A percentile compares a stretch with the other conserved stretches of the same genome.
Conservation (phyloP, 768 basidiomycete genomes). For the Mycena leptocephala region DNA sequence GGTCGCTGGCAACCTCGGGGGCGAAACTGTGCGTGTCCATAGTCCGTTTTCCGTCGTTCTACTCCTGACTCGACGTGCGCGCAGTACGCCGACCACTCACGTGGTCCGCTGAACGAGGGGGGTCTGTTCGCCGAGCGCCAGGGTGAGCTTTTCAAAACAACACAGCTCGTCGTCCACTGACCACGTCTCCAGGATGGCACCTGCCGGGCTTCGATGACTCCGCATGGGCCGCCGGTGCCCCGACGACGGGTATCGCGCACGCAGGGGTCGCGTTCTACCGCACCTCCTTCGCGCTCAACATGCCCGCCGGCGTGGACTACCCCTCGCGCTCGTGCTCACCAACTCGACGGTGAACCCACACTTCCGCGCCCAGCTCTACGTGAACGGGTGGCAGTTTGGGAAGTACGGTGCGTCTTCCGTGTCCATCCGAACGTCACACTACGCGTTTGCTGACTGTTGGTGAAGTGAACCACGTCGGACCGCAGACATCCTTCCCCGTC, state of each 20-base stretch:
- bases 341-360: slow-evolving; percentile 62
- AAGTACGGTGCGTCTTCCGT: slow-evolving; percentile 54
- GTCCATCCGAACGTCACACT: neutral
- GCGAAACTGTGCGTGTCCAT: slow-evolving; percentile 55
- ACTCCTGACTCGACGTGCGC: neutral
- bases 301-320: slow-evolving; percentile 65
- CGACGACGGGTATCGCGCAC: slow-evolving; percentile 57
- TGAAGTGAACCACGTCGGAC: slow-evolving; percentile 60
- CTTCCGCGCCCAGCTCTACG: slow-evolving; percentile 62
- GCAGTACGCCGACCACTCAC: slow-evolving; percentile 63
- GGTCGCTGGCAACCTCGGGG: slow-evolving; percentile 65
- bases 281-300: slow-evolving; percentile 60
- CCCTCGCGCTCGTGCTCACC: slow-evolving; percentile 60
- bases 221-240: slow-evolving; percentile 59
- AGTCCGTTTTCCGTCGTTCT: neutral
- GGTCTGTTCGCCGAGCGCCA: slow-evolving; percentile 71
- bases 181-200: slow-evolving; percentile 62
- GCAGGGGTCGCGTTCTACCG: slow-evolving; percentile 68
- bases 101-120: slow-evolving; percentile 75
- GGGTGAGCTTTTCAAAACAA: slow-evolving; percentile 45
- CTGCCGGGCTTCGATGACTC: slow-evolving; percentile 70
- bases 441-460: neutral
- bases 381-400: slow-evolving; percentile 64
- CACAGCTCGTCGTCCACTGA: neutral
- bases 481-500: slow-evolving; percentile 59